phyloP scores from a whole-genome alignment of 2,329 filamentous ascomycete species.

The Daldinia sp. region DNA sequence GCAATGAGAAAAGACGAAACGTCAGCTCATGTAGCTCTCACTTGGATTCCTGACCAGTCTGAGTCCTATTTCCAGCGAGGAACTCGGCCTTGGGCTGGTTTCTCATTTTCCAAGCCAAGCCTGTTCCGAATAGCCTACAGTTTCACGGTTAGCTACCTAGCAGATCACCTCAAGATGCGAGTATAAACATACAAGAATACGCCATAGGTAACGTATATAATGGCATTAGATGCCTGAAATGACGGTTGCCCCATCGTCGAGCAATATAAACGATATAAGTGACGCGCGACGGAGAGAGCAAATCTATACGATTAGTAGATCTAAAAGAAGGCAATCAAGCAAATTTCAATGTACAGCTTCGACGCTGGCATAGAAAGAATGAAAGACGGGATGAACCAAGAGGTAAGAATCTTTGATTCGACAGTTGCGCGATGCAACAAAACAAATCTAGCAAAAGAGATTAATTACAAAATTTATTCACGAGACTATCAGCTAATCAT shows the following conservation, averaged over 20 bases:
- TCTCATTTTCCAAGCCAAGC: constrained; percentile 68
- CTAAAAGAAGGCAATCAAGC: not conserved
- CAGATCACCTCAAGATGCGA: not conserved
- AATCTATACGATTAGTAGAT: constrained; percentile 1
- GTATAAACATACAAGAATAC: constrained; percentile 74
- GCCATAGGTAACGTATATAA: constrained; percentile 84
- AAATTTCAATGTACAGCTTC: not conserved
- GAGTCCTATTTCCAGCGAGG: constrained; percentile 81
- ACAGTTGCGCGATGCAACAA: constrained; percentile 1
- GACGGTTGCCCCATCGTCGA: constrained; percentile 78
- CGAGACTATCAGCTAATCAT: constrained; percentile 10
- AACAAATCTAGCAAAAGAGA: not conserved
- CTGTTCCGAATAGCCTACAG: constrained; percentile 71
- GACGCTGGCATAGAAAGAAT: not conserved
- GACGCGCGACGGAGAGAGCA: not conserved
- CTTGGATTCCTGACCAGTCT: constrained; percentile 76
- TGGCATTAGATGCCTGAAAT: constrained; percentile 80
- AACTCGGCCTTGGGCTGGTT: constrained; percentile 77
- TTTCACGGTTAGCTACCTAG: constrained; percentile 7
- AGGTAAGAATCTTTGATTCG: not conserved
- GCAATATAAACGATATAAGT: not conserved
- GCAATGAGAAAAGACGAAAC: constrained; percentile 25
- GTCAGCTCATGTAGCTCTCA: constrained; percentile 27
- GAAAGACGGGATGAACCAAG: not conserved
- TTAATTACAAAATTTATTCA: constrained; percentile 23